A percentile compares a stretch with the other conserved stretches of the same genome.
Evolutionary conservation across 176 grass and related monocot genomes (phyloP).

Genomic region (Tuctoria greenei): DNA sequence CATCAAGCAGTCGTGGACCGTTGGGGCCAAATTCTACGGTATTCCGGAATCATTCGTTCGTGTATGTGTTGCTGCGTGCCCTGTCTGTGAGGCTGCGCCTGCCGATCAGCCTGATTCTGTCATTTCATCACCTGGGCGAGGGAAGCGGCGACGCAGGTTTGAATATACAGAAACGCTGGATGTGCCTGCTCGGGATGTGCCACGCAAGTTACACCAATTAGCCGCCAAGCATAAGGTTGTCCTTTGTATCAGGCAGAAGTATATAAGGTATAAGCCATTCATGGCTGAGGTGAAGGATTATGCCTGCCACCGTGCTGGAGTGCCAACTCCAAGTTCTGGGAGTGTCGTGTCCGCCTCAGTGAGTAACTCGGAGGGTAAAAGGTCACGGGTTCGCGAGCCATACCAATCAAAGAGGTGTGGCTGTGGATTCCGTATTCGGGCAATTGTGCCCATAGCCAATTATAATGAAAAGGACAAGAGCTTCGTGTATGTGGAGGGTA

Average conservation of each 20-base stretch:
- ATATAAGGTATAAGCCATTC: slow-evolving; percentile 98
- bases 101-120: slow-evolving; percentile 44
- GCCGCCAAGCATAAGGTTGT: slow-evolving; percentile 97
- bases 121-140: slow-evolving; percentile 44
- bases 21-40: slow-evolving; percentile 95
- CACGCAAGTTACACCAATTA: slow-evolving; percentile 75
- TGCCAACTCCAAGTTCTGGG: slow-evolving; percentile 56
- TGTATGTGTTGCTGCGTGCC: slow-evolving; percentile 77
- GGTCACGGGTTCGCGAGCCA: slow-evolving; percentile 69
- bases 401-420: slow-evolving; percentile 98
- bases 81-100: slow-evolving; percentile 65
- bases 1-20: slow-evolving; percentile 94
- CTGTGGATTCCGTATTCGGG: slow-evolving; percentile 95
- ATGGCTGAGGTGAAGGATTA: slow-evolving; percentile 99
- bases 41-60: slow-evolving; percentile 94
- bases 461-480: slow-evolving; percentile 98
- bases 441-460: slow-evolving; percentile 93
- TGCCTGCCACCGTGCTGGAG: slow-evolving; percentile 89
- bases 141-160: slow-evolving; percentile 85
- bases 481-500: slow-evolving; percentile 93
- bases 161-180: slow-evolving; percentile 92
- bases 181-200: slow-evolving; percentile 86
- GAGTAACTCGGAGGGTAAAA: slow-evolving; percentile 58
- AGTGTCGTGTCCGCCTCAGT: slow-evolving; percentile 39
- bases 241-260: slow-evolving; percentile 97